Conservation (phyloP, 768 basidiomycete genomes). For the Vararia minispora region DNA sequence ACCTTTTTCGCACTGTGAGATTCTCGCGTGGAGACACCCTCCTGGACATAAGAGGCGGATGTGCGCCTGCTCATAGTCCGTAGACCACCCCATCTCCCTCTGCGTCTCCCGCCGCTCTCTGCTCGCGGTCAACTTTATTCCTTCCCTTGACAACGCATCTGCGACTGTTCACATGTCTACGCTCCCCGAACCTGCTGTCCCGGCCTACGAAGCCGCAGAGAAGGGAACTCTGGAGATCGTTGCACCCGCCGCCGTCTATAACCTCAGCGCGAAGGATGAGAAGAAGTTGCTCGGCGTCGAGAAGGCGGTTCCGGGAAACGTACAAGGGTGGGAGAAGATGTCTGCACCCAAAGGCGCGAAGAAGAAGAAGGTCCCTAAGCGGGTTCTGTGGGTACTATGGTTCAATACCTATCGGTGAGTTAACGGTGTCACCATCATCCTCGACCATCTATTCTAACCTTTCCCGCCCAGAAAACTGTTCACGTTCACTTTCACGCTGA, state of each 20-base stretch:
- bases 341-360: slow-evolving; percentile 27
- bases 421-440: not conserved
- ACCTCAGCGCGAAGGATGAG: slow-evolving; percentile 25
- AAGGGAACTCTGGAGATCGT: slow-evolving; percentile 17
- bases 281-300: slow-evolving; percentile 25
- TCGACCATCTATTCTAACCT: not conserved
- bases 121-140: no score
- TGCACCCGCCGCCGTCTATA: not conserved
- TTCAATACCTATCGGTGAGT: slow-evolving; percentile 68
- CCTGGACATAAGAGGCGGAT: slow-evolving; percentile 8
- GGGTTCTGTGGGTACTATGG: slow-evolving; percentile 57
- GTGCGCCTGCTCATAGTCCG: not conserved
- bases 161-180: slow-evolving; percentile 13
- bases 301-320: no score
- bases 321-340: no score
- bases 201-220: slow-evolving; percentile 20
- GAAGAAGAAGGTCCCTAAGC: slow-evolving; percentile 49
- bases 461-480: slow-evolving; percentile 55
- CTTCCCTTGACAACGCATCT: no score
- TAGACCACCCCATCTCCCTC: no score
- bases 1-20: not conserved
- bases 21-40: slow-evolving; percentile 2
- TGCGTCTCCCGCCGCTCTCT: not conserved
- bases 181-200: slow-evolving; percentile 13
- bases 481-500: slow-evolving; percentile 46